Evolutionary conservation across 768 basidiomycete species (phyloP).

Genomic region (Hemileccinum rubropunctum): DNA sequence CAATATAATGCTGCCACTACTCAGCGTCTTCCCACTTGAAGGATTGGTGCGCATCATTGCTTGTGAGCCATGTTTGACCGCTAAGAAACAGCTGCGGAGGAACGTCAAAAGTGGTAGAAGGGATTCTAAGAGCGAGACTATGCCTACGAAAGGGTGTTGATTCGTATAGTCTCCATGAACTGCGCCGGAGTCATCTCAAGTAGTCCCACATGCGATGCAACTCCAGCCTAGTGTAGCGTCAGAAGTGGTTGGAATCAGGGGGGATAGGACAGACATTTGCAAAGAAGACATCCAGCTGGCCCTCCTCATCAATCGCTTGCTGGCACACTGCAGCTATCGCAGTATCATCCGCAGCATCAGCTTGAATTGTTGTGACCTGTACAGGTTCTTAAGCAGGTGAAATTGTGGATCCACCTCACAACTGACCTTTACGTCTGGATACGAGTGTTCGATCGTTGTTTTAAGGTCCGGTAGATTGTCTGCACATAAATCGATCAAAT

Average conservation of each 20-base stretch:
- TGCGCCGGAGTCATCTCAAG: constrained; percentile 55
- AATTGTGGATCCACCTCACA: background rate
- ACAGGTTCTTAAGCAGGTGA: constrained; percentile 11
- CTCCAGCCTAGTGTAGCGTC: constrained; percentile 55
- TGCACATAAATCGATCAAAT: constrained; percentile 68
- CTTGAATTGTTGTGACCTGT: constrained; percentile 75
- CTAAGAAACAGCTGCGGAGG: constrained; percentile 73
- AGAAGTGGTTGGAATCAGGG: background rate
- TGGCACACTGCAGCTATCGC: constrained; percentile 68
- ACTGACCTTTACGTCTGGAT: constrained; percentile 76
- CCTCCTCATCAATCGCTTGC: constrained; percentile 75
- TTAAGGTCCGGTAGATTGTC: constrained; percentile 71
- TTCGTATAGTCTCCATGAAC: constrained; percentile 74
- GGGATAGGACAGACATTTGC: constrained; percentile 65
- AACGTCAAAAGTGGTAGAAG: background rate
- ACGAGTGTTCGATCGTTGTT: constrained; percentile 59
- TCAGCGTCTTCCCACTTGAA: constrained; percentile 62
- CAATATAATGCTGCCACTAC: constrained; percentile 82
- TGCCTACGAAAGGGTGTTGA: constrained; percentile 67
- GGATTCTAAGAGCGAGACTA: constrained; percentile 1
- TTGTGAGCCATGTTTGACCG: constrained; percentile 78
- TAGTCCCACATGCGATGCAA: constrained; percentile 45
- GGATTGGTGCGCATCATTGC: constrained; percentile 74
- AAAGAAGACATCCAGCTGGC: constrained; percentile 89
- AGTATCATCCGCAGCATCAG: constrained; percentile 79